Percentiles rank a stretch among this genome's conserved stretches.
These are phyloP conservation scores for Meira nashicola DNA, from an alignment of 1,284 basidiomycete species.

Conservation along the genomic window DNA sequence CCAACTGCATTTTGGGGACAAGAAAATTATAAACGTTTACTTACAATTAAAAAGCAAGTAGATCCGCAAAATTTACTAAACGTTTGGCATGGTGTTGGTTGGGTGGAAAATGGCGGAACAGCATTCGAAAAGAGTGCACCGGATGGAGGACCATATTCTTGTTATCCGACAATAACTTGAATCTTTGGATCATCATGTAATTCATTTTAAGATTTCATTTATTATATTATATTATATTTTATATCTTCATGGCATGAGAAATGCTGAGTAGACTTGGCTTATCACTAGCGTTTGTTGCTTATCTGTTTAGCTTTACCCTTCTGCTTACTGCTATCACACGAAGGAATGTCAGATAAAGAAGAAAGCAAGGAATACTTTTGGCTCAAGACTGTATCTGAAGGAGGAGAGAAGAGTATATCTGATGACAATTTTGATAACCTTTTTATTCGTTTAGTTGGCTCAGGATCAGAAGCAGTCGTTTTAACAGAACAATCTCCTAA, in stretches of 20 bases:
- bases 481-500: background rate
- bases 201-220: too few relatives aligned
- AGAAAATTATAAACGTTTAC: conserved; percentile 11
- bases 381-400: too few relatives aligned
- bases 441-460: background rate
- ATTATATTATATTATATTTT: too few relatives aligned
- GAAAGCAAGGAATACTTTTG: too few relatives aligned
- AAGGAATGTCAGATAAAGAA: too few relatives aligned
- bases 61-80: conserved; percentile 17
- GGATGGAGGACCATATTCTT: background rate
- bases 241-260: too few relatives aligned
- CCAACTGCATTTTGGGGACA: conserved; percentile 15
- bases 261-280: too few relatives aligned
- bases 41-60: conserved; percentile 16
- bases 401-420: too few relatives aligned
- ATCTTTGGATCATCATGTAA: too few relatives aligned
- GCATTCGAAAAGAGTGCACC: background rate
- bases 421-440: background rate
- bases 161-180: background rate
- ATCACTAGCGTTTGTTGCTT: too few relatives aligned
- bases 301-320: too few relatives aligned
- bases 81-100: background rate
- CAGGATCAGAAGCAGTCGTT: background rate
- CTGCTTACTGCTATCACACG: too few relatives aligned
- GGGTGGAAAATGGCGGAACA: background rate